A percentile compares a stretch with the other conserved stretches of the same genome.
Conservation (phyloP, 495 filamentous ascomycete species). For the Monascus purpureus region DNA sequence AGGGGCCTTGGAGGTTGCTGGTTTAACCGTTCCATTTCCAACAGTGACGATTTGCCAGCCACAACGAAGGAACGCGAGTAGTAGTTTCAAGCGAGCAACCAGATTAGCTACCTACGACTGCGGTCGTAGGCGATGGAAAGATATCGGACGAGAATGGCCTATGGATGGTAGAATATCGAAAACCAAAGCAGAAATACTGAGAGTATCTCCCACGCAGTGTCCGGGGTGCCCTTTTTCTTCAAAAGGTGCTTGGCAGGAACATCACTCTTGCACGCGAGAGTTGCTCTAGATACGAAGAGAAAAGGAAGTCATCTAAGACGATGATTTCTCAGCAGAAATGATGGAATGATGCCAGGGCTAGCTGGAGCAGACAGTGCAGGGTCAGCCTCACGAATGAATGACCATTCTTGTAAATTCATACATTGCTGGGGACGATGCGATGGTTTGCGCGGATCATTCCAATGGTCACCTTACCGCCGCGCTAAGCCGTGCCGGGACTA, state of each 20-base stretch:
- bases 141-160: too few relatives aligned
- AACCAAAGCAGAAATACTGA: too few relatives aligned
- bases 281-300: neutral
- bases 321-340: too few relatives aligned
- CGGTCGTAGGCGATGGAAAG: too few relatives aligned
- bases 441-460: neutral
- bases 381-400: too few relatives aligned
- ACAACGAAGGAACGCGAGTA: slow-evolving; percentile 31
- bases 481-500: too few relatives aligned
- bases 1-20: slow-evolving; percentile 27
- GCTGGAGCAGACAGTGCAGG: too few relatives aligned
- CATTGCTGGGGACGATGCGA: neutral
- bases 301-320: neutral
- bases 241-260: neutral
- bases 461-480: neutral
- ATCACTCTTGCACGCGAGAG: neutral
- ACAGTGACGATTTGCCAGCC: slow-evolving; percentile 30
- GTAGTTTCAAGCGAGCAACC: slow-evolving; percentile 33
- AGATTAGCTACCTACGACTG: too few relatives aligned
- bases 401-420: too few relatives aligned
- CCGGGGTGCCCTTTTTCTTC: neutral
- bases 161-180: too few relatives aligned
- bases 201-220: too few relatives aligned
- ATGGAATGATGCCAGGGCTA: too few relatives aligned
- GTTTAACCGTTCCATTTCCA: slow-evolving; percentile 32